Percentiles rank a stretch among this genome's conserved stretches.
phyloP scores from a whole-genome alignment of 2,329 filamentous ascomycete genomes.

The Penicillium sp. region DNA sequence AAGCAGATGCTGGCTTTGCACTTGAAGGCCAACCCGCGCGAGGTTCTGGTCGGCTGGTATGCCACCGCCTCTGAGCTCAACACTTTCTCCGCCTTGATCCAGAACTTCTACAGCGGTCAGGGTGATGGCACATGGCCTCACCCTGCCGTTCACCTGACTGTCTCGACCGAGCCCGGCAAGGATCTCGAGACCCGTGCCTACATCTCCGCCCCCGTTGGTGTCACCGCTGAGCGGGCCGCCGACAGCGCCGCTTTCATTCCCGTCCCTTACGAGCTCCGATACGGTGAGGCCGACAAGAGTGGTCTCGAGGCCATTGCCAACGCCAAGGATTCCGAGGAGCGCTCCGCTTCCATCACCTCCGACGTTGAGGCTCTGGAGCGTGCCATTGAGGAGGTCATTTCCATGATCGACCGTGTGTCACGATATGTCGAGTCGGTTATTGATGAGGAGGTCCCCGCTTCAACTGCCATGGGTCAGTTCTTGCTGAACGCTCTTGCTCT shows the following conservation, averaged over 20 bases:
- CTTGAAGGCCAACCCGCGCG: constrained; percentile 89
- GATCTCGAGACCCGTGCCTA: constrained; percentile 90
- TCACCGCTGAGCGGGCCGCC: constrained; percentile 89
- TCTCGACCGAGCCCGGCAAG: constrained; percentile 83
- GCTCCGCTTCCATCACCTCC: constrained; percentile 71
- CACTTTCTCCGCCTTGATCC: constrained; percentile 96
- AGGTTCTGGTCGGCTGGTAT: constrained; percentile 96
- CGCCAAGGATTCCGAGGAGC: constrained; percentile 75
- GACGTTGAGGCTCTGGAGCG: constrained; percentile 89
- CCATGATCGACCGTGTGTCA: constrained; percentile 85
- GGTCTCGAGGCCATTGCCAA: constrained; percentile 80
- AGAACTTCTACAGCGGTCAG: constrained; percentile 98
- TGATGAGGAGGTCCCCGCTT: constrained; percentile 82
- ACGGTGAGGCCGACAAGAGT: constrained; percentile 75
- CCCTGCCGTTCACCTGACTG: constrained; percentile 95
- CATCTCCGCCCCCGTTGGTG: constrained; percentile 91
- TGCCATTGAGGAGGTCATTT: constrained; percentile 81
- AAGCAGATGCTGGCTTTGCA: constrained; percentile 98
- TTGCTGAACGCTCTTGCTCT: constrained; percentile 90
- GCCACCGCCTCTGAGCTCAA: constrained; percentile 96
- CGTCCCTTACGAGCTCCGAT: constrained; percentile 90
- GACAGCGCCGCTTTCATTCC: constrained; percentile 98
- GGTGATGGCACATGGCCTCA: constrained; percentile 97
- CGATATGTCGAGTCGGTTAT: constrained; percentile 92
- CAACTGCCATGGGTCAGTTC: constrained; percentile 89